Conservation (phyloP, 768 basidiomycete species). For the Boletus rufocinnamomeus region DNA sequence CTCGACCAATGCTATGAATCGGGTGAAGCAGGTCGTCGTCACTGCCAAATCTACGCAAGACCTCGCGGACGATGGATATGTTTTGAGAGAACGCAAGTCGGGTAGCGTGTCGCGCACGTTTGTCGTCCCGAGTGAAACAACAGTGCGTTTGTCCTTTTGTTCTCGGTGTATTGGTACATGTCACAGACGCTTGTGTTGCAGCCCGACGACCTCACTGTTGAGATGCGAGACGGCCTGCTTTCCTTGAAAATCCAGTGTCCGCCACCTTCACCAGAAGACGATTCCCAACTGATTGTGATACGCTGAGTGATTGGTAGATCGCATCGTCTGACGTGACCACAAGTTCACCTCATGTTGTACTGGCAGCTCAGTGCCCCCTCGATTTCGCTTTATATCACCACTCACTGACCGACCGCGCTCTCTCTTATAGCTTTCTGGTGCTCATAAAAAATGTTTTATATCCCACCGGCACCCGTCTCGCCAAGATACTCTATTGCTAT, state of each 20-base stretch:
- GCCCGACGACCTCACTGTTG: slow-evolving; percentile 55
- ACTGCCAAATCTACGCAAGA: slow-evolving; percentile 46
- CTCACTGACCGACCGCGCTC: slow-evolving; percentile 11
- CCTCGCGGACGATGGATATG: slow-evolving; percentile 44
- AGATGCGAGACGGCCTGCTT: slow-evolving; percentile 63
- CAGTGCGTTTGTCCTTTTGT: slow-evolving; percentile 43
- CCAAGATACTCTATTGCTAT: not conserved
- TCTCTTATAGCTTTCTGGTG: slow-evolving; percentile 8
- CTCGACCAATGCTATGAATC: slow-evolving; percentile 60
- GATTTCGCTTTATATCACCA: not conserved
- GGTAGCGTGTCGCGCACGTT: slow-evolving; percentile 52
- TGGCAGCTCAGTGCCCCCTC: not conserved
- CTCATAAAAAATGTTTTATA: slow-evolving; percentile 1
- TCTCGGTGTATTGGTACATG: not conserved
- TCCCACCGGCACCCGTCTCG: not conserved
- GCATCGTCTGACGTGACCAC: slow-evolving; percentile 11
- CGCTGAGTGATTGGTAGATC: slow-evolving; percentile 39
- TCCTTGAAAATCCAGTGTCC: slow-evolving; percentile 56
- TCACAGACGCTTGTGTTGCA: slow-evolving; percentile 27
- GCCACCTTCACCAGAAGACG: slow-evolving; percentile 42
- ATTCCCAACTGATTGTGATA: slow-evolving; percentile 50
- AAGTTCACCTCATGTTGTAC: slow-evolving; percentile 6
- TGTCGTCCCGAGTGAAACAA: slow-evolving; percentile 55
- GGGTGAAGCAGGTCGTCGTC: slow-evolving; percentile 62
- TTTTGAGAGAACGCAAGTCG: slow-evolving; percentile 56